Base-by-base conservation (phyloP, 2,329 filamentous ascomycete species). In the Aotearoamyces nothofagi region DNA sequence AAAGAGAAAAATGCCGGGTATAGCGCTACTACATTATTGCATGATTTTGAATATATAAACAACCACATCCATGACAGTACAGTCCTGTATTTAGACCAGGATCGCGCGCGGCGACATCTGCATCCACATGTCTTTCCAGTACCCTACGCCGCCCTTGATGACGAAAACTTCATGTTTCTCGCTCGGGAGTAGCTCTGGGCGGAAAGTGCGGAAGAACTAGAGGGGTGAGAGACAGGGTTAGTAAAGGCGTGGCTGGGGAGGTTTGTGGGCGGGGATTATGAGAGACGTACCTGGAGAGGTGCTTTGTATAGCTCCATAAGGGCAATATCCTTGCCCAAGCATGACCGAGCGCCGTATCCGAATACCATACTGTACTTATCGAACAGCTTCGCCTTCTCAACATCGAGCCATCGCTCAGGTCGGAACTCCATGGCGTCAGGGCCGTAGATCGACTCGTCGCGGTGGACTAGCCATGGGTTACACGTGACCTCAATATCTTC, bases 241-340 rank as follows among this genome's bases (percentile, higher is more conserved):
- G 28, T 15, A 28, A 45, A 43, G 6, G 38, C n/a, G n/a, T n/a
- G n/a, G n/a, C n/a, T n/a, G n/a, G n/a, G n/a, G n/a, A n/a, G n/a
- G n/a, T n/a, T n/a, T n/a, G n/a, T n/a, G n/a, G n/a, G n/a, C n/a
- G n/a, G n/a, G n/a, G n/a, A n/a, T n/a, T n/a, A n/a, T n/a, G 15
- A 26, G 31, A 30, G 15, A 41, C 39, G 16, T 33, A n/a, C n/a
- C n/a, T n/a, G 46, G 28, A 55, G 30, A 3, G 55, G 48, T 3
- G 40, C 52, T 49, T 68, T 66, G 42, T 54, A 63, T 29, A 66
- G 38, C 46, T 67, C 63, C 58, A 66, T 62, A 40, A 58, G 52
- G 2, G 61, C 63, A 33, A 68, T 60, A 24, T 62, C 54, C 33
- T 53, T 56, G 0, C 63, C 63, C 24, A 66, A 38, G 32, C 61